phyloP scores from a whole-genome alignment of 371 early-diverging fungal genomes.

The Paramicrosporidium saccamoebae region DNA sequence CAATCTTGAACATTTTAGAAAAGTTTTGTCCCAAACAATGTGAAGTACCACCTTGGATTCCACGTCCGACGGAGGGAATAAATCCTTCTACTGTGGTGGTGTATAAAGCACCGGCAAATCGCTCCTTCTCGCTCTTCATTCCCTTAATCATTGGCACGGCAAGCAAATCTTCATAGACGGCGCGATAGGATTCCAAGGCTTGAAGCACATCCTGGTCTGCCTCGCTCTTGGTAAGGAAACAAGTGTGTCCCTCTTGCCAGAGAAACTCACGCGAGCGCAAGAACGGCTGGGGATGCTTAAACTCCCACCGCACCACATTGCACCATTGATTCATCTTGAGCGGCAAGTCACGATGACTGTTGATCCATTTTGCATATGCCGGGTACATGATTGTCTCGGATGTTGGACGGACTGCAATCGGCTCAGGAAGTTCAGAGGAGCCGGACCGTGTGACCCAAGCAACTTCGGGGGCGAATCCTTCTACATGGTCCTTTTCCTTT shows the following conservation, averaged over 20 bases:
- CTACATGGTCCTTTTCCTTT: conserved; percentile 95
- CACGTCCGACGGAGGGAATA: conserved; percentile 91
- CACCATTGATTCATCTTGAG: conserved; percentile 98
- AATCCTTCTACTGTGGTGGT: conserved; percentile 97
- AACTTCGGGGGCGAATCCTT: conserved; percentile 97
- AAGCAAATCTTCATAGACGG: conserved; percentile 83
- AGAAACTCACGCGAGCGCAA: conserved; percentile 97
- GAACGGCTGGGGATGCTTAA: conserved; percentile 98
- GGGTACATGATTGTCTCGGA: conserved; percentile 99
- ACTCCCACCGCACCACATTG: conserved; percentile 99
- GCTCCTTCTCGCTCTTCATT: conserved; percentile 95
- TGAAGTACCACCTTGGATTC: conserved; percentile 97
- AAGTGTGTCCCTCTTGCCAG: conserved; percentile 99
- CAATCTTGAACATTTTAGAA: conserved; percentile 88
- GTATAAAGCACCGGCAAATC: conserved; percentile 96
- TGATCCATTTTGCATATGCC: conserved; percentile 93
- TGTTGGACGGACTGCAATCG: conserved; percentile 96
- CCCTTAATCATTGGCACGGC: conserved; percentile 98
- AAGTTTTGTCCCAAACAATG: conserved; percentile 99
- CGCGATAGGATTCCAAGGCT: conserved; percentile 80
- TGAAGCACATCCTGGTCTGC: conserved; percentile 71
- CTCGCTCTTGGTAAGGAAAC: conserved; percentile 61
- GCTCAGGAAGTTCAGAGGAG: conserved; percentile 63
- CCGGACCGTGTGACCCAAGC: conserved; percentile 99
- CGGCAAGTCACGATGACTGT: conserved; percentile 93